Conservation (phyloP, 257 asterid species). For the Solanum arcanum region DNA sequence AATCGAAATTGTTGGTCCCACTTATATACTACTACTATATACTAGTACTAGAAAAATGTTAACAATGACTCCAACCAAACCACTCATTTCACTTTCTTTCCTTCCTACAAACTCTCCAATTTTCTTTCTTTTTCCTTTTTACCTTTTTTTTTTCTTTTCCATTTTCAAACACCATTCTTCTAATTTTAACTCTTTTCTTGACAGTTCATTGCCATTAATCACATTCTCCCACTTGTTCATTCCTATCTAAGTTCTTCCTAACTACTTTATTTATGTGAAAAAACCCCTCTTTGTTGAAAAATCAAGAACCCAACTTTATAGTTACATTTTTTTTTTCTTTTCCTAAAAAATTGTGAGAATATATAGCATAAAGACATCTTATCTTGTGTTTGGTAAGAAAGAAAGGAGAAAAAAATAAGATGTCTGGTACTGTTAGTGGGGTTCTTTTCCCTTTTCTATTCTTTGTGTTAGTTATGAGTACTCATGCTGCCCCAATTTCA, state of each 20-base stretch:
- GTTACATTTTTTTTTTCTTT: not conserved
- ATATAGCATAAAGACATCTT: not conserved
- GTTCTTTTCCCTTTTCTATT: conserved; percentile 22
- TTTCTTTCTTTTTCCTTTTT: not conserved
- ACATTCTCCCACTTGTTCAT: conserved; percentile 19
- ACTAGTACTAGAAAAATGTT: not conserved
- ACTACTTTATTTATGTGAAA: conserved; percentile 10
- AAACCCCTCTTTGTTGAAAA: not conserved
- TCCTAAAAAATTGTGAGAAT: not conserved
- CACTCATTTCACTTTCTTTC: not conserved
- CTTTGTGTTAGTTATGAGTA: conserved; percentile 23
- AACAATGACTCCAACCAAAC: not conserved
- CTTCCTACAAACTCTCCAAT: not conserved
- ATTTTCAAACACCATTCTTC: not conserved
- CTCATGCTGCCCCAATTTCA: conserved; percentile 12
- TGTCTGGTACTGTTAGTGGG: conserved; percentile 34
- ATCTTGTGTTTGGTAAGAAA: not conserved
- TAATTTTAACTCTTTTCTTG: conserved; percentile 6
- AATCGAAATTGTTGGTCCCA: not conserved
- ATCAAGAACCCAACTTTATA: not conserved
- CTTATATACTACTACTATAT: not conserved
- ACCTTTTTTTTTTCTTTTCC: not conserved
- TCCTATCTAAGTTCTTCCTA: conserved; percentile 4
- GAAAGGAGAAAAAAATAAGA: not conserved
- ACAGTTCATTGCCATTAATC: conserved; percentile 33